Evolutionary conservation across 225 moss, liverwort and hornwort genomes (phyloP), one percentile per base, ranked within the genome.

Genomic region (Anthoceros angustus): DNA sequence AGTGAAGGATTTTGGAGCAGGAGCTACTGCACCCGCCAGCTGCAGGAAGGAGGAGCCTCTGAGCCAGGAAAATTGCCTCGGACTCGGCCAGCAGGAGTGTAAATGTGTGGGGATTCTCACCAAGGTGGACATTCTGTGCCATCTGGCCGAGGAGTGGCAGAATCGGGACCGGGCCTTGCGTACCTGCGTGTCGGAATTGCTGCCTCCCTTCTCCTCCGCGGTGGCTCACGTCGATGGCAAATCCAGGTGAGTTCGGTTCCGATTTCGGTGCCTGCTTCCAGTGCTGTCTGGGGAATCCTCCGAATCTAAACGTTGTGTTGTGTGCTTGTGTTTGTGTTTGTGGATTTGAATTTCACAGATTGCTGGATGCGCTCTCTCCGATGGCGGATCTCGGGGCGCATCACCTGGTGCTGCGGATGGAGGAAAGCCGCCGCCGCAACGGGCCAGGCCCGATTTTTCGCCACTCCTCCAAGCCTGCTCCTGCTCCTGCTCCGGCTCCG

Each of bases 41-140:
- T 39, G 23, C 6, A 45, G 11, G 42, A 11, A 16, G 8, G 75
- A 75, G 21, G 71, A 63, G 64, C 40, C 40, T 32, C 68, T 71
- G 46, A 66, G 67, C n/a, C n/a, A n/a, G n/a, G n/a, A n/a, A n/a
- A n/a, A n/a, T n/a, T n/a, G n/a, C n/a, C n/a, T n/a, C n/a, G n/a
- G n/a, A n/a, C 8, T 64, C 25, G 18, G 21, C 10, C 64, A 45
- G 15, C 69, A 69, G 64, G 62, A 72, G 62, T 69, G 72, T 48
- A 62, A 67, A 5, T 76, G 66, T 42, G 39, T 76, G 7, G 72
- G 76, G 6, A 66, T 76, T 61, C 15, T 76, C 26, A 70, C 66
- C 72, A 72, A 69, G 42, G 49, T 72, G 32, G 76, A 76, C 61
- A 72, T 76, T n/a, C 65, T 76, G 61, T 64, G 69, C 41, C 76